Base-by-base conservation (phyloP, 179 eudicot genomes). In the Sideroxylon spinosum region DNA sequence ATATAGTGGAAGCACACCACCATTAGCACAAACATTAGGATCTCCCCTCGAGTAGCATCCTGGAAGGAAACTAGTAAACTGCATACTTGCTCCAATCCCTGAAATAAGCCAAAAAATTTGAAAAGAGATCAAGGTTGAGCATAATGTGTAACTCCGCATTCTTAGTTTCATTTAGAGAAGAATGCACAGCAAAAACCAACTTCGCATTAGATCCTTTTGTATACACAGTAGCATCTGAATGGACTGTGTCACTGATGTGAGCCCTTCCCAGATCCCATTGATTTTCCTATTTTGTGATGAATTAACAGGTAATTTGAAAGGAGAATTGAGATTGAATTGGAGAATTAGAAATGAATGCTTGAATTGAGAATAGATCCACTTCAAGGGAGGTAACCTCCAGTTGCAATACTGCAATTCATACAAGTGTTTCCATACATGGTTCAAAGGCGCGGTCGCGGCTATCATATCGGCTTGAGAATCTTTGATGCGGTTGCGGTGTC, bases 1-100 rank as follows among this genome's bases (percentile, higher is more conserved):
- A 37, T 44, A 79, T 22, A 20, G 11, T 46, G 81, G 78, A 82
- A 82, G 82, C 29, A 76, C 66, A 75, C 66, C 46, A 17, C 76
- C 85, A 73, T 62, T 68, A n/a, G 80, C 72, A 25, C 77, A 79
- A n/a, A 22, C 56, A 53, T 60, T 80, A 61, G 69, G 78, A 79
- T 83, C 81, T 72, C 79, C 69, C 55, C 71, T 44, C 12, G 80
- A 71, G 82, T 84, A 81, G 71, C 71, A 79, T 55, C 77, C 79
- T 59, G 87, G 84, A 16, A 76, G 20, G 55, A 61, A 84, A 62
- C 81, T 75, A 22, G 85, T 60, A 73, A 71, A 82, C 83, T 86
- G 87, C 87, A 84, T 84, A 7, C 64, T 71, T 67, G 78, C 69
- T 74, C 57, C 81, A 72, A 22, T 68, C 55, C 73, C 81, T 73